phyloP scores from a whole-genome alignment of 2,329 filamentous ascomycete genomes.

The Pseudovirgaria hyperparasitica region DNA sequence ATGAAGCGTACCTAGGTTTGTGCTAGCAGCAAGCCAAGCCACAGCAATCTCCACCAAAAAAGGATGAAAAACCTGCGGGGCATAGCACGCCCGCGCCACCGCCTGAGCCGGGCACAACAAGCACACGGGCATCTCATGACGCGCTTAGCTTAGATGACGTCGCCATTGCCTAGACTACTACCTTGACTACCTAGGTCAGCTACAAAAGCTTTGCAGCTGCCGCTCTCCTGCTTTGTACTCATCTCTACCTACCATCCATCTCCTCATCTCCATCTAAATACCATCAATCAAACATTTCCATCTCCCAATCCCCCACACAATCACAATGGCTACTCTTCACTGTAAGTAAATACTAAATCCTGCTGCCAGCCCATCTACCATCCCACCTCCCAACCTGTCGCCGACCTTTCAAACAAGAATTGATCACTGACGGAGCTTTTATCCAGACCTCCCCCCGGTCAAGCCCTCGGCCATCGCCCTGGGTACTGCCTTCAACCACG shows the following conservation, averaged over 20 bases:
- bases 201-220: no score
- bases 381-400: background rate
- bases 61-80: no score
- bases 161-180: no score
- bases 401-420: background rate
- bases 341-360: slow-evolving; percentile 32
- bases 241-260: slow-evolving; percentile 6
- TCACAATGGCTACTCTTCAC: slow-evolving; percentile 45
- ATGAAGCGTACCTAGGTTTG: no score
- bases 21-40: no score
- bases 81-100: no score
- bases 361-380: background rate
- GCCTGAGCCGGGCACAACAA: no score
- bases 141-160: no score
- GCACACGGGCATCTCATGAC: no score
- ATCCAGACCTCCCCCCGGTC: slow-evolving; percentile 60
- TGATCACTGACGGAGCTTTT: slow-evolving; percentile 1
- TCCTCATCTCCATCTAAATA: slow-evolving; percentile 2
- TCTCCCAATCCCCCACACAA: slow-evolving; percentile 10
- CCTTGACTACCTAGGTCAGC: no score
- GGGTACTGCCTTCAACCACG: slow-evolving; percentile 92
- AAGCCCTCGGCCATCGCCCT: slow-evolving; percentile 97
- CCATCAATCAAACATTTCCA: slow-evolving; percentile 9
- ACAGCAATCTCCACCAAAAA: no score
- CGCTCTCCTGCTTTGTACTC: no score